Conservation (phyloP, 1,284 basidiomycete genomes). For the Thelephora terrestris region DNA sequence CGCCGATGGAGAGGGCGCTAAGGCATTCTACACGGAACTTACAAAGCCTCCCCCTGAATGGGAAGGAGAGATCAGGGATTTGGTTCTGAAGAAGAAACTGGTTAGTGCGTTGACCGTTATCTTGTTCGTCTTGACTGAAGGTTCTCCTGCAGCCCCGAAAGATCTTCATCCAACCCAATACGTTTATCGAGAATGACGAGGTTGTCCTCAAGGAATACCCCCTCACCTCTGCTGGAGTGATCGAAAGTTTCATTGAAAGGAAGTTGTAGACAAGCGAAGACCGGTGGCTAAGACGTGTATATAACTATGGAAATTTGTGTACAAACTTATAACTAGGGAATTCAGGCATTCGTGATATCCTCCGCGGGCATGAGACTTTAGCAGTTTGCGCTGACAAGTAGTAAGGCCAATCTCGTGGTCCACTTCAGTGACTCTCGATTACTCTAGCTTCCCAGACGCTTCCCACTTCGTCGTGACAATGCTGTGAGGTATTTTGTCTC, state of each 20-base stretch:
- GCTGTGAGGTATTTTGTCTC: constrained; percentile 14
- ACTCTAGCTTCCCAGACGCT: constrained; percentile 27
- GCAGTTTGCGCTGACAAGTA: too few species aligned
- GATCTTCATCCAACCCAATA: constrained; percentile 75
- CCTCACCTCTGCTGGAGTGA: constrained; percentile 56
- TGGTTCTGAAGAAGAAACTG: constrained; percentile 72
- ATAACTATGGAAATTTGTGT: too few species aligned
- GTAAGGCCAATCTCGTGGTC: too few species aligned
- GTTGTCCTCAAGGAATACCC: constrained; percentile 73
- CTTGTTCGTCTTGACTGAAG: constrained; percentile 1
- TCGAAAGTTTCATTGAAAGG: constrained; percentile 74
- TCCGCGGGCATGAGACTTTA: too few species aligned
- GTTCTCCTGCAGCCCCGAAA: constrained; percentile 56
- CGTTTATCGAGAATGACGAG: constrained; percentile 51
- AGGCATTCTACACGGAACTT: constrained; percentile 62
- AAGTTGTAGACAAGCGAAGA: constrained; percentile 31
- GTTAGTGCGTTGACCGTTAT: constrained; percentile 28
- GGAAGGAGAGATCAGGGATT: constrained; percentile 63
- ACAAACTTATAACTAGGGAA: too few species aligned
- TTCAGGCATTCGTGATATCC: too few species aligned
- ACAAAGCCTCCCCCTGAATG: constrained; percentile 64
- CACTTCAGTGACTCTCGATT: too few species aligned
- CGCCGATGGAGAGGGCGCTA: constrained; percentile 69
- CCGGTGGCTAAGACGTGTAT: too few species aligned
- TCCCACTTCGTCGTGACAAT: constrained; percentile 26